These are phyloP conservation scores for Canariomyces notabilis DNA, from an alignment of 2,329 filamentous ascomycete genomes.

Conservation along the genomic window DNA sequence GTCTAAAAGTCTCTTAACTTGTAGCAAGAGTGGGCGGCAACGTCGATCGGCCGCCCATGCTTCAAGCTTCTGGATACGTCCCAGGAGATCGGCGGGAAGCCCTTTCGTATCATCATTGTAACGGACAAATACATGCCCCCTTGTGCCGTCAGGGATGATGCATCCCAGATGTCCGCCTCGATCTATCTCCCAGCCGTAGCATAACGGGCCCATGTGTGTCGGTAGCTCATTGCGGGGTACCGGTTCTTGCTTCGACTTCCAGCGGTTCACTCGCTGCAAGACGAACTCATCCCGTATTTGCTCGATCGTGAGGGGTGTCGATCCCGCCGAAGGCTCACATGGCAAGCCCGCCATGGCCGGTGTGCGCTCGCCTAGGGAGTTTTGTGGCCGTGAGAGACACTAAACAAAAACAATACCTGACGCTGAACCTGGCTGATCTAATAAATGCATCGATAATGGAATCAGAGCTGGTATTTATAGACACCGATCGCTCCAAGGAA, in stretches of 20 bases:
- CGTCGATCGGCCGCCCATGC: not conserved
- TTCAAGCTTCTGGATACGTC: not conserved
- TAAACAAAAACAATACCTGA: too few relatives aligned
- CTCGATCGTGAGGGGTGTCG: not conserved
- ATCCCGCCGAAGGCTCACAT: not conserved
- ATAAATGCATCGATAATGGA: too few relatives aligned
- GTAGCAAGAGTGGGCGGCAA: not conserved
- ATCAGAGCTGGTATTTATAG: too few relatives aligned
- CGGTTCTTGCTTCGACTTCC: slow-evolving; percentile 4
- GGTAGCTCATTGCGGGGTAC: not conserved
- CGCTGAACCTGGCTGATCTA: too few relatives aligned
- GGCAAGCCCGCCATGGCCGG: not conserved
- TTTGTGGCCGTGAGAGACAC: too few relatives aligned
- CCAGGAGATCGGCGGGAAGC: not conserved
- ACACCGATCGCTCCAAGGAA: too few relatives aligned
- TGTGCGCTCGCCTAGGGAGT: too few relatives aligned
- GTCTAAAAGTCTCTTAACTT: slow-evolving; percentile 14
- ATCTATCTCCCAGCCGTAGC: not conserved
- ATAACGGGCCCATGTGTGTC: not conserved
- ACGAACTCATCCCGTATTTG: slow-evolving; percentile 10
- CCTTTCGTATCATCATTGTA: slow-evolving; percentile 6
- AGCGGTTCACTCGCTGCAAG: slow-evolving; percentile 3
- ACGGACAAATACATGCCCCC: slow-evolving; percentile 6
- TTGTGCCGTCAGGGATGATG: not conserved
- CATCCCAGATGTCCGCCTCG: slow-evolving; percentile 2